Evolutionary conservation across 352 stramenopile genomes (phyloP).

Genomic region (Globisporangium camurandrum): DNA sequence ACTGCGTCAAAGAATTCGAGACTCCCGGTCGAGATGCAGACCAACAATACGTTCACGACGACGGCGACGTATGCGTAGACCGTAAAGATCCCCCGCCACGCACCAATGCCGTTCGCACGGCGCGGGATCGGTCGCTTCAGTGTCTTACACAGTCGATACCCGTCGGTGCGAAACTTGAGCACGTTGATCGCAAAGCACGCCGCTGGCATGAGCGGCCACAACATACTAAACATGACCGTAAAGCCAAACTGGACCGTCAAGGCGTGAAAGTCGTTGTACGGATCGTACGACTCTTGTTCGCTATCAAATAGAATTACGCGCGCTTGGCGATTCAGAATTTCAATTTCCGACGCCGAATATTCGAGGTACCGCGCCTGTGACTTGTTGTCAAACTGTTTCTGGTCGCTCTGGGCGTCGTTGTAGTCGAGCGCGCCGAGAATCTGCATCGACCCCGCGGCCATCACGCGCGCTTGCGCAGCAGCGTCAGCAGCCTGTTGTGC

Average conservation of each 20-base stretch:
- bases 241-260: constrained; percentile 68
- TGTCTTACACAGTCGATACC: constrained; percentile 59
- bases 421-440: constrained; percentile 79
- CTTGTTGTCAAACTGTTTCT: constrained; percentile 69
- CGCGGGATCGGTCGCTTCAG: constrained; percentile 65
- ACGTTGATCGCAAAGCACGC: constrained; percentile 67
- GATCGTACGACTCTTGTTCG: constrained; percentile 64
- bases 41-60: constrained; percentile 61
- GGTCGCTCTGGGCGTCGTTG: constrained; percentile 55
- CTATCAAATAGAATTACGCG: constrained; percentile 67
- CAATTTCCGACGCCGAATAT: constrained; percentile 49
- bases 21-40: constrained; percentile 64
- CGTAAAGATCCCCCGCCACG: constrained; percentile 53
- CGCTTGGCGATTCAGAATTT: constrained; percentile 59
- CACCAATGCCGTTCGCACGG: constrained; percentile 65
- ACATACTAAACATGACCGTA: constrained; percentile 76
- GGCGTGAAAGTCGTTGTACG: constrained; percentile 71
- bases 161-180: constrained; percentile 59
- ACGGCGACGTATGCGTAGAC: constrained; percentile 57
- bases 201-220: constrained; percentile 71
- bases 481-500: constrained; percentile 51
- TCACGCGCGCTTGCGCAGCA: constrained; percentile 57
- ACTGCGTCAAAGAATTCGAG: constrained; percentile 60
- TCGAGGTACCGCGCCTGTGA: constrained; percentile 56
- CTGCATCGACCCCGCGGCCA: constrained; percentile 67